Evolutionary conservation across 192 early-diverging fungal genomes (phyloP).

Genomic region (Martensiomyces pterosporus): DNA sequence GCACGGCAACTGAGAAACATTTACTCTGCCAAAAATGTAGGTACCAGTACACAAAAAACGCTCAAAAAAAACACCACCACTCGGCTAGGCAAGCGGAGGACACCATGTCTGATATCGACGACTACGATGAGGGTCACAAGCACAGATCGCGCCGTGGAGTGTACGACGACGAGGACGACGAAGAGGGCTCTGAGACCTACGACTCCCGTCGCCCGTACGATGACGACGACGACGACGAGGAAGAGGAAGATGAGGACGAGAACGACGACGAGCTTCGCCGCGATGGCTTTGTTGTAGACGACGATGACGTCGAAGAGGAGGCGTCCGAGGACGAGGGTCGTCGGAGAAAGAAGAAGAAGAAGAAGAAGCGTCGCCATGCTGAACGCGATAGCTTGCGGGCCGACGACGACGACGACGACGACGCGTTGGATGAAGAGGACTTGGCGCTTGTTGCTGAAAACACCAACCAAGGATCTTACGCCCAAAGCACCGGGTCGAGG

Average conservation of each 20-base stretch:
- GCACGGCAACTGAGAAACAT: no score
- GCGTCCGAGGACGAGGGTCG: slow-evolving; percentile 49
- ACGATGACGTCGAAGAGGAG: slow-evolving; percentile 64
- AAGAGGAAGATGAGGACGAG: slow-evolving; percentile 62
- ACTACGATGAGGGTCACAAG: slow-evolving; percentile 5
- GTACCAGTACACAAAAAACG: no score
- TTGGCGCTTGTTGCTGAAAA: slow-evolving; percentile 88
- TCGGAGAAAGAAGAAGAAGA: slow-evolving; percentile 38
- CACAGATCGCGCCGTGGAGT: slow-evolving; percentile 38
- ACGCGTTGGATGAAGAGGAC: slow-evolving; percentile 90
- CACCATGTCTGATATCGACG: slow-evolving; percentile 39
- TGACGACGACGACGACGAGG: slow-evolving; percentile 50
- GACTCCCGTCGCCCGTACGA: slow-evolving; percentile 29
- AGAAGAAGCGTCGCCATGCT: slow-evolving; percentile 11
- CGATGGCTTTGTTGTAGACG: slow-evolving; percentile 73
- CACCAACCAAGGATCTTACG: slow-evolving; percentile 56
- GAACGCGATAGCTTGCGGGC: neutral
- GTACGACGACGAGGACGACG: slow-evolving; percentile 49
- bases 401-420: slow-evolving; percentile 43
- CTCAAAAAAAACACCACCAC: no score
- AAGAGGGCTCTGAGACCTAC: slow-evolving; percentile 55
- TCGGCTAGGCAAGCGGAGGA: no score
- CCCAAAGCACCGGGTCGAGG: slow-evolving; percentile 49
- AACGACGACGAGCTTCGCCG: slow-evolving; percentile 58
- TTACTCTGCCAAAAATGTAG: no score